These are phyloP conservation scores for Elsinoe necatrix DNA, from an alignment of 2,329 filamentous ascomycete species.

Conservation along the genomic window DNA sequence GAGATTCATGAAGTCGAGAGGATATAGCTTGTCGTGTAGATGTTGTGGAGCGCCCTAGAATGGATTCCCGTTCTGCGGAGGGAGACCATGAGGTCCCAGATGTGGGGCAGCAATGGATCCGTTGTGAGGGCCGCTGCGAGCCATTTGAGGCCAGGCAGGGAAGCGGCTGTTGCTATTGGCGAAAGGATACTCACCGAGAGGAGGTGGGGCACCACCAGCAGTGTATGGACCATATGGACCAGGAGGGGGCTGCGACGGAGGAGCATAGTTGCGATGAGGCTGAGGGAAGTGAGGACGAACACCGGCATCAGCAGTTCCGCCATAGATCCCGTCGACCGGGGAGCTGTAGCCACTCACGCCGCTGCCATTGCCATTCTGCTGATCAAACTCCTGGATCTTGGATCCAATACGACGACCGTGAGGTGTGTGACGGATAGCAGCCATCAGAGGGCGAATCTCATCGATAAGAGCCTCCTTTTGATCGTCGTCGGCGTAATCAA, in stretches of 20 bases:
- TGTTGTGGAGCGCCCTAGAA: not conserved
- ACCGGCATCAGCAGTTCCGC: constrained; percentile 7
- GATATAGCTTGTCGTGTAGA: not conserved
- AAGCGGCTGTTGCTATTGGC: constrained; percentile 4
- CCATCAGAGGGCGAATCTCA: constrained; percentile 73
- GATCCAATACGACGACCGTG: constrained; percentile 89
- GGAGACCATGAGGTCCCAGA: not conserved
- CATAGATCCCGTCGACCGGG: not conserved
- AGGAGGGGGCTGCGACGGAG: not conserved
- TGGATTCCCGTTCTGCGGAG: not conserved
- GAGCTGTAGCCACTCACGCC: not conserved
- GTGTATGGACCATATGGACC: not conserved
- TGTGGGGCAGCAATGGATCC: not conserved
- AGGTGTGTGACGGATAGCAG: constrained; percentile 78
- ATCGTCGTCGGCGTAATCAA: constrained; percentile 70
- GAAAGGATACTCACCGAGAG: not conserved
- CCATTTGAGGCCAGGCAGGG: constrained; percentile 11
- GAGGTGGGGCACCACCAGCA: not conserved
- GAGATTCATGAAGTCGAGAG: not conserved
- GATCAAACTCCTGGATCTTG: constrained; percentile 61
- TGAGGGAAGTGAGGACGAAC: not conserved
- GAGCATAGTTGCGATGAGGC: not conserved
- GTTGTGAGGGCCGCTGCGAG: not conserved
- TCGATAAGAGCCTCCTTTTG: constrained; percentile 73
- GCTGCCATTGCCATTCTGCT: constrained; percentile 18